Evolutionary conservation across 495 filamentous ascomycete genomes (phyloP), one percentile per base, ranked within the genome.

Genomic region (Hypoxylon intermedium): DNA sequence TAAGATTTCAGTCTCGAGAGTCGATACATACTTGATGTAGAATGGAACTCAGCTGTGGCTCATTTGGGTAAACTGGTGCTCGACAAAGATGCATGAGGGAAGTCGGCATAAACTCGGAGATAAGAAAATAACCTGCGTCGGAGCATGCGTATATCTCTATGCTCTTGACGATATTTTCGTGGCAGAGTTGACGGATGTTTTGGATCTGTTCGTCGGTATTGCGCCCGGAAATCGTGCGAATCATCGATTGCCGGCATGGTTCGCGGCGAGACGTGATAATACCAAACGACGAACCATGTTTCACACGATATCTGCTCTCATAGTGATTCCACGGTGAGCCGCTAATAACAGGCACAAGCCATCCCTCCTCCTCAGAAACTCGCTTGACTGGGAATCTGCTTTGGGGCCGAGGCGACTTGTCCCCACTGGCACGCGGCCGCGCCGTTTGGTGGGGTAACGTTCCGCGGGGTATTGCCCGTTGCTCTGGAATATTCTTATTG

Each of bases 61-160:
- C 26, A 20, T 16, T 49, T 0, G 45, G 45, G 7, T 49, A 49
- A 20, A 36, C 34, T 20, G 26, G 26, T 9, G 26, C 26, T 26
- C 45, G 26, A 34, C n/a, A 49, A 28, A 49, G 26, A 34, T 49
- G 45, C 26, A 49, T 30, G 7, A 49, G 45, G 21, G 26, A 49
- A 5, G 45, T 49, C 7, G 28, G 45, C 26, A 49, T 34, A 20
- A 49, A 49, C 42, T 51, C 30, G 19, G 19, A 51, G 9, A 51
- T 51, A 0, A 51, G 13, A 26, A 2, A 51, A 13, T 51, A 51
- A 31, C 47, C 38, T 18, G 47, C 4, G 16, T 51, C 31, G 9
- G 47, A 51, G 47, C 33, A 20, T 9, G 47, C 7, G 31, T 51
- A 51, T 20, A 51, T 51, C 31, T 51, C 33, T 12, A 51, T 40